A percentile compares a stretch with the other conserved stretches of the same genome.
Conservation (phyloP, 805 yeast species). For the Candida maesae region DNA sequence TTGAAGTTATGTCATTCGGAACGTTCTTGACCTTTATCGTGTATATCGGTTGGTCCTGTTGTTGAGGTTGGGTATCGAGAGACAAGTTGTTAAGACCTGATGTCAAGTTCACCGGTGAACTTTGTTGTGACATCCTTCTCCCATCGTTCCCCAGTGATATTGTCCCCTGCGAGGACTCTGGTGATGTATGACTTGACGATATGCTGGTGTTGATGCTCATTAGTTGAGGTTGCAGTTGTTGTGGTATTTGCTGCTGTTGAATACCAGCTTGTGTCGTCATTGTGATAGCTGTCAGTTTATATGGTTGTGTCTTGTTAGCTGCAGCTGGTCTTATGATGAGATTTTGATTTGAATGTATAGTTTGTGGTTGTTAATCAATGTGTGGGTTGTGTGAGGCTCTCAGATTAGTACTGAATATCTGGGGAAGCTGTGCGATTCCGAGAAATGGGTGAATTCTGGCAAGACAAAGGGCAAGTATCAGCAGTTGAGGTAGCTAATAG, state of each 20-base stretch:
- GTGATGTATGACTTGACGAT: constrained; percentile 21
- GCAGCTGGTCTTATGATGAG: no score
- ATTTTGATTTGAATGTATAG: no score
- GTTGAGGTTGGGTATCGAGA: constrained; percentile 6
- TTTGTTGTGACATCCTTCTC: constrained; percentile 22
- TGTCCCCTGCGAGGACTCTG: constrained; percentile 19
- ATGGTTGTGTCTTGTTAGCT: no score
- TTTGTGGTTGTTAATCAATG: no score
- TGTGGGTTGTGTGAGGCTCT: no score
- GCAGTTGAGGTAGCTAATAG: no score
- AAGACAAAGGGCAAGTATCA: no score
- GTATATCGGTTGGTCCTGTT: constrained; percentile 11
- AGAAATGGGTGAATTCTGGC: no score
- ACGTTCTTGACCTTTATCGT: constrained; percentile 47
- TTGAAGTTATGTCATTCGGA: constrained; percentile 57
- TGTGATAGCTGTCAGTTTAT: no score
- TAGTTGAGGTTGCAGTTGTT: constrained; percentile 8
- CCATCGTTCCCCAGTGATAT: constrained; percentile 10
- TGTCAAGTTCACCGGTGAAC: constrained; percentile 24
- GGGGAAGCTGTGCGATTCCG: background rate
- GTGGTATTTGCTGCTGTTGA: constrained; percentile 1
- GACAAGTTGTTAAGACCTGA: constrained; percentile 20
- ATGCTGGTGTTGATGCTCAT: constrained; percentile 14
- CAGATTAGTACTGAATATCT: background rate
- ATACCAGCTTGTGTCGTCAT: constrained; percentile 10